Evolutionary conservation across 1,139 yeast species (phyloP), one percentile per base, ranked within the genome.

Genomic region (Pichia sp.): DNA sequence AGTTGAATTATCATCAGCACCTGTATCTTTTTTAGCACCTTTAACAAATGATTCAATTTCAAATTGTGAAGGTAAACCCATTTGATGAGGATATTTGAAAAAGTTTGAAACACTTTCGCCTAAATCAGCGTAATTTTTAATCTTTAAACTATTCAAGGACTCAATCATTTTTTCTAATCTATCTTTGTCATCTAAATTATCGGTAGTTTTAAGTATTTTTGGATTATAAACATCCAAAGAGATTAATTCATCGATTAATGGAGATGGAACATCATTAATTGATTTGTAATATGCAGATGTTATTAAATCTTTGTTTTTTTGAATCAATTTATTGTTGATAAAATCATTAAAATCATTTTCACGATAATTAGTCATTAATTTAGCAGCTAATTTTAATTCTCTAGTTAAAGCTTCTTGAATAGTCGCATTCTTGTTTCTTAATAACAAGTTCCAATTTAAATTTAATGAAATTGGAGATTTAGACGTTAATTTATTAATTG

Each of bases 391-490:
- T 45, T 72, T 69, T 63, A 86, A 70, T 62, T 91, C 98, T 52
- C 77, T 74, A 53, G 75, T 76, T 47, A 91, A 66, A 38, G 91
- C 86, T 37, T 76, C 66, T 46, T 74, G 72, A 53, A 88, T 77
- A 46, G 82, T 71, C 49, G 78, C 70, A 35, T 66, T 57, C 23
- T 71, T 63, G 42, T 89, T 88, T 46, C 74, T 71, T 53, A 80
- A 78, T 61, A 88, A 67, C 48, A 86, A 71, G 43, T 79, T 82
- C 51, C 80, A 72, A 1, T 88, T 80, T 29, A 88, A 76, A 56
- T 83, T 80, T 54, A 88, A 69, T 9, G 95, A 81, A n/a, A 86
- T 70, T 38, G 86, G 83, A 7, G 96, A 86, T 61, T 82, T 78
- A 41, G 69, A 57, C 23, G 64, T 60, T 50, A 91, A 69, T 30